Evolutionary conservation across 164 flowering plant species (phyloP), one percentile per base, ranked within the genome.

Genomic region (Nelumbo lutea): DNA sequence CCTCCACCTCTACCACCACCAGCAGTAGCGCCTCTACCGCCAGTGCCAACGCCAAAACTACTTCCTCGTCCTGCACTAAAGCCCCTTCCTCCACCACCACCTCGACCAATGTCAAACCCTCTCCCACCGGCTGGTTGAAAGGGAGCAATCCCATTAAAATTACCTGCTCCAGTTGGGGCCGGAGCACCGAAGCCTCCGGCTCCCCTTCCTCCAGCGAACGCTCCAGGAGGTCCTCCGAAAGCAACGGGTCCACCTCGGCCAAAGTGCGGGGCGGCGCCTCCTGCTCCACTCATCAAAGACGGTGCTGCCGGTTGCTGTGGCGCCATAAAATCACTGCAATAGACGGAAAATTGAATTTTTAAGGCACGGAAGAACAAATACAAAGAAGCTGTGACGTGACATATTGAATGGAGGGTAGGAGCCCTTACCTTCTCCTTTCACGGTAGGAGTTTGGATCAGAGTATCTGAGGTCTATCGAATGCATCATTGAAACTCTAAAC

Each of bases 391-490:
- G 41, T 6, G 3, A 5, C 48, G 40, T 42, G 42, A 64, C 43
- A 71, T 43, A 56, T 4, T 9, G 10, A 9, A 10, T 42, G 27
- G 40, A 15, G 8, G 10, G 10, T 40, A 10, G 75, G 11, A 53
- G 3, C 2, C 2, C 57, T 53, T 53, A 88, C 97, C 91, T 87
- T 75, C 93, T 81, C 39, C 97, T 84, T 9, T 86, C 85, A 11
- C 96, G 91, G 79, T 87, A 93, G 41, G 96, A 89, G 67, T 74
- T 72, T 8, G 90, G 86, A 58, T 90, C 98, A 41, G 75, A 66
- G 73, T 76, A 83, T 72, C 98, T 82, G 66, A 73, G 47, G 57
- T 91, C 97, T 70, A 71, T 81, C 11, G 70, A 77, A 64, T 79
- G 80, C 84, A 80, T 84, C 73, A 46, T 73, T 27, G 27, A 27